Evolutionary conservation across 768 basidiomycete species (phyloP), one percentile per base, ranked within the genome.

Genomic region (Trametes sanguinea): DNA sequence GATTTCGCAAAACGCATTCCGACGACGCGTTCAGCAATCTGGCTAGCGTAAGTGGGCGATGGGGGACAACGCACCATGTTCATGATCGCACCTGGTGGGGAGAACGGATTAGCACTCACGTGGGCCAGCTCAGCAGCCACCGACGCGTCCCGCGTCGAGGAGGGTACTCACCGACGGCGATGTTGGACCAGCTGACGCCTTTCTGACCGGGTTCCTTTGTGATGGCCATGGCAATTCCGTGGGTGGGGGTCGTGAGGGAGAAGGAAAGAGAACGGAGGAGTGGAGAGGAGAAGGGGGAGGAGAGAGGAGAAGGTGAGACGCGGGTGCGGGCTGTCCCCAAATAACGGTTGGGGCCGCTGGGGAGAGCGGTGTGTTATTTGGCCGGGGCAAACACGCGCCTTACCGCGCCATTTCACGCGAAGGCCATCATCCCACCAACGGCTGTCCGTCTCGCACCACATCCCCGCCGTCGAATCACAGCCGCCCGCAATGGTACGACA

Each of bases 111-210:
- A 63, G 64, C 51, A 56, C 66, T 67, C 67, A 63, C 55, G 72
- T 61, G 61, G 42, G 66, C 56, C 62, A 54, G 60, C 62, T 29
- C 61, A 64, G 32, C 32, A 62, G 62, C 42, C 47, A 68, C 52
- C 54, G 63, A 64, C 62, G 67, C 65, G 65, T 48, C 37, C 6
- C 35, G 35, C 35, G 35, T 37, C 35, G 35, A 37, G 35, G 39
- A 9, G 51, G 17, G 65, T 27, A 76, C 91, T 69, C 73, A 94
- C 93, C 93, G 74, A 96, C 89, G 66, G 92, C 94, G 78, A 95
- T 95, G 78, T 95, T 95, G 69, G 91, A 92, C 92, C 92, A 95
- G 80, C 82, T 94, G 67, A 94, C 80, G 71, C 92, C 92, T 77
- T 95, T 94, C 76, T 94, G 90, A 62, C 92, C 94, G 55, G 94